Base-by-base conservation (phyloP, 2,329 filamentous ascomycete species). In the Fusarium tuaranense region DNA sequence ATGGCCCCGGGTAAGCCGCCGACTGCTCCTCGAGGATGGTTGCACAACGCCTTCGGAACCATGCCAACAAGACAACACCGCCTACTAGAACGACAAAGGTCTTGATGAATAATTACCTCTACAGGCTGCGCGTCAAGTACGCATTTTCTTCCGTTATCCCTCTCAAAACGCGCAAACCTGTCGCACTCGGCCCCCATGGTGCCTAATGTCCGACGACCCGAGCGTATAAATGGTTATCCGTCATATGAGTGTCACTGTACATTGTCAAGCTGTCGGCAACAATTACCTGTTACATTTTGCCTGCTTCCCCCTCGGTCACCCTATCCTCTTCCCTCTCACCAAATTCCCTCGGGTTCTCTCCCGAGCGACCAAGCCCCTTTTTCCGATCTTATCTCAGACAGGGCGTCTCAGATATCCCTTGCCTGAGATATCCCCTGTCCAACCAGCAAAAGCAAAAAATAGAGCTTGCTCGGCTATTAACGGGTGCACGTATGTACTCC, bases 201-300 rank as follows among this genome's bases (percentile, higher is more conserved):
- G 25, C 25, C 5, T 27, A 27, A 46, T 46, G 1, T 16, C 20
- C 20, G 20, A 25, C 20, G 13, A 3, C 2, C 44, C 13, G 44
- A 13, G 16, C 44, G 0, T 13, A 12, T 22, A 14, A 9, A 46
- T n/a, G n/a, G n/a, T n/a, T n/a, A n/a, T n/a, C n/a, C n/a, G n/a
- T n/a, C n/a, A n/a, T n/a, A n/a, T n/a, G n/a, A n/a, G n/a, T n/a
- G n/a, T n/a, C n/a, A n/a, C n/a, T n/a, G n/a, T n/a, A n/a, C n/a
- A n/a, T n/a, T n/a, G n/a, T n/a, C 12, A 25, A 46, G n/a, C 20
- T 5, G 4, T 6, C 4, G 1, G 7, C 5, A 8, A 25, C 20
- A 1, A 8, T 0, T 2, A 46, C 2, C 5, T 46, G 13, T 1
- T 25, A 1, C 7, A 9, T 46, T 9, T 18, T 9, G 8, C 14